Evolutionary conservation across 345 rosid species (phyloP), one percentile per base, ranked within the genome.

Genomic region (Salix viminalis): DNA sequence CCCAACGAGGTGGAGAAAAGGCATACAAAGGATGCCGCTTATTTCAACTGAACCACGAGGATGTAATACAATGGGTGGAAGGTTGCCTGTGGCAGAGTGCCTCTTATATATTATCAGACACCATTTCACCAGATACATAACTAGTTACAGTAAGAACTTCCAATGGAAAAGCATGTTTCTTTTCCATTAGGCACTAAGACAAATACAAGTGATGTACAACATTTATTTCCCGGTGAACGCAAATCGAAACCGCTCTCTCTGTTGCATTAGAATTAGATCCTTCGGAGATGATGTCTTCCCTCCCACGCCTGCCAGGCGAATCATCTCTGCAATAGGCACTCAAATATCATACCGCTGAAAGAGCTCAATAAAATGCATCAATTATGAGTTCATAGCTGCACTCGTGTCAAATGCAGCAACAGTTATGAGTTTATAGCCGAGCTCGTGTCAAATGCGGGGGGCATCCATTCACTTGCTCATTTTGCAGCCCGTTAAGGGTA

Each of bases 221-320:
- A 79, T 86, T 86, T 79, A 77, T 65, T 77, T 73, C 3, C 75
- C 75, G 2, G 72, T 28, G 36, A 69, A 69, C 28, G 54, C 75
- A 50, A 81, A 64, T 61, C 72, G 58, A 28, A 73, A 28, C 13
- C 80, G 75, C 12, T 81, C 84, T 73, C 79, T 77, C 34, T 77
- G 81, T 62, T 68, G 78, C 52, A 18, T 39, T 67, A 73, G 78
- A 41, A 73, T 37, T 28, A 50, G 68, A 50, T 81, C 80, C 67
- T 77, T 81, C 5, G 84, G 84, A 69, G 81, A 77, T 50, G 84
- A 73, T 28, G 80, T 50, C 75, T 81, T 77, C 72, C 78, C 78
- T 14, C 75, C 70, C 34, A 65, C 74, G n/a, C 80, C 81, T 10
- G 81, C 78, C 74, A 73, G 81, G 24, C 84, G 78, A 68, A 69